Conservation (phyloP, 495 filamentous ascomycete genomes). For the Neurospora sp. region DNA sequence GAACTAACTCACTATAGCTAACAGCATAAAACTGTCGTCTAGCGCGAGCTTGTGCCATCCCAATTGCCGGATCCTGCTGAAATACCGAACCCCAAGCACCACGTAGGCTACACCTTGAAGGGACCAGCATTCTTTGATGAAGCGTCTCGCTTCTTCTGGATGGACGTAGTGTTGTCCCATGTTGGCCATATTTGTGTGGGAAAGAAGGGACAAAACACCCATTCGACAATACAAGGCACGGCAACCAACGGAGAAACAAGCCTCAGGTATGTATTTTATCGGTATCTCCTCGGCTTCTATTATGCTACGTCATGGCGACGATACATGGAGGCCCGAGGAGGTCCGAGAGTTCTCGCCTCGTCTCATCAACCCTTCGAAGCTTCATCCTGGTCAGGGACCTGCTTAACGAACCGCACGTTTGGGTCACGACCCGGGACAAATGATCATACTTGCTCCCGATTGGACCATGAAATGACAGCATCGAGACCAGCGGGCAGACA, state of each 20-base stretch:
- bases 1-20: constrained; percentile 37
- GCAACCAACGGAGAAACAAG: neutral
- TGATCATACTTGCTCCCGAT: neutral
- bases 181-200: neutral
- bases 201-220: neutral
- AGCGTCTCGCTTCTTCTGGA: constrained; percentile 4
- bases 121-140: constrained; percentile 23
- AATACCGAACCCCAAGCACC: constrained; percentile 18
- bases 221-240: neutral
- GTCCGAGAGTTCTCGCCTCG: neutral
- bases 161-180: neutral
- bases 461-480: neutral
- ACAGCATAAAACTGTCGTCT: constrained; percentile 47
- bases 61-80: constrained; percentile 10
- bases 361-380: neutral
- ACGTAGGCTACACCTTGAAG: constrained; percentile 21
- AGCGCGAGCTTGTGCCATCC: constrained; percentile 18
- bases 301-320: neutral
- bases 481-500: neutral
- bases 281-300: neutral
- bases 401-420: neutral
- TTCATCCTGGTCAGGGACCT: neutral
- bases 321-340: neutral
- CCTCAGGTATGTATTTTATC: neutral
- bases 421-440: neutral